Conservation (phyloP, 768 basidiomycete genomes). For the Pluteus cervinus region DNA sequence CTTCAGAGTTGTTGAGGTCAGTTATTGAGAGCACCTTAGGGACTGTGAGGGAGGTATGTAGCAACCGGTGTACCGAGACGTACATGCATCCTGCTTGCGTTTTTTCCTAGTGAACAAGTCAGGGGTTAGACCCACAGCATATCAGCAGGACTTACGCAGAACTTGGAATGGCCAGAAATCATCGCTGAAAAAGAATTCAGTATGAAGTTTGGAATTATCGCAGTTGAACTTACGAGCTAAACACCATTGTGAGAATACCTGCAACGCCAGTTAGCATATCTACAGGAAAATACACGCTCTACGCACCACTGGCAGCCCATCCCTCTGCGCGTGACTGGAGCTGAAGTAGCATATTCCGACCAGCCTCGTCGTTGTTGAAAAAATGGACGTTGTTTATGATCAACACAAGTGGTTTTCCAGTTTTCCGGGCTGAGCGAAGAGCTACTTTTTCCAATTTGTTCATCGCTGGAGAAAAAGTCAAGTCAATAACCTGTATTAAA, state of each 20-base stretch:
- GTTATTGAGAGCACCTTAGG: slow-evolving; percentile 61
- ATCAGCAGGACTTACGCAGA: slow-evolving; percentile 42
- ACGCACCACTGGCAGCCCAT: slow-evolving; percentile 75
- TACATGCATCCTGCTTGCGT: slow-evolving; percentile 70
- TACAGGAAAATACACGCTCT: slow-evolving; percentile 3
- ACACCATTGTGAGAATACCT: slow-evolving; percentile 77
- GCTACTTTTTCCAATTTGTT: slow-evolving; percentile 88
- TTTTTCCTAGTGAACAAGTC: slow-evolving; percentile 43
- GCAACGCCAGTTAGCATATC: too few species aligned
- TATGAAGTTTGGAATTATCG: slow-evolving; percentile 5
- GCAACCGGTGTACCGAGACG: slow-evolving; percentile 9
- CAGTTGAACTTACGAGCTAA: slow-evolving; percentile 65
- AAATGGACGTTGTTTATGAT: slow-evolving; percentile 77
- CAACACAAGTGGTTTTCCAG: slow-evolving; percentile 67
- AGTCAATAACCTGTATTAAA: background rate
- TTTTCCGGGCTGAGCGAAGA: slow-evolving; percentile 48
- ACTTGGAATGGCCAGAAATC: slow-evolving; percentile 78
- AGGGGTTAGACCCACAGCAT: background rate
- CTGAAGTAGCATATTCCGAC: slow-evolving; percentile 74
- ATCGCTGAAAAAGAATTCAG: slow-evolving; percentile 43
- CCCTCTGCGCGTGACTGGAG: slow-evolving; percentile 82
- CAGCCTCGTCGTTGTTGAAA: slow-evolving; percentile 73
- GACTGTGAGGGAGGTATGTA: background rate
- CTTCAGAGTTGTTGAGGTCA: slow-evolving; percentile 58
- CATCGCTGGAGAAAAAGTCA: slow-evolving; percentile 38